Conservation (phyloP, 2,329 filamentous ascomycete species). For the Pseudogymnoascus sp. region DNA sequence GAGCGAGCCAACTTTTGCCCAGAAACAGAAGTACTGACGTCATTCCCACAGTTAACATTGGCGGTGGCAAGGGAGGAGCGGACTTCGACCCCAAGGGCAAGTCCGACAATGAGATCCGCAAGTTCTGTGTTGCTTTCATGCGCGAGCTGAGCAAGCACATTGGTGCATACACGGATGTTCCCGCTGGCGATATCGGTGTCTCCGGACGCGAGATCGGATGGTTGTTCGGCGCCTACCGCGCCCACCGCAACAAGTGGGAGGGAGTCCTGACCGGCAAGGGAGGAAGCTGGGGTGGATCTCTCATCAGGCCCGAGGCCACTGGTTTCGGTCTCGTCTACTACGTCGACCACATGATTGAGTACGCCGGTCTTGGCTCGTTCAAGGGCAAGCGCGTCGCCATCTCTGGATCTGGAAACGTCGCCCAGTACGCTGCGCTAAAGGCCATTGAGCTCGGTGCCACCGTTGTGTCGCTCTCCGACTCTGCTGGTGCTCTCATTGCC, state of each 20-base stretch:
- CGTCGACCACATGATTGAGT: constrained; percentile 88
- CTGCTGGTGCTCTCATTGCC: constrained; percentile 74
- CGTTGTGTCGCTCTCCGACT: constrained; percentile 90
- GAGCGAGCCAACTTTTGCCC: background rate
- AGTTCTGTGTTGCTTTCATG: constrained; percentile 97
- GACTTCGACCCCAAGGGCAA: constrained; percentile 99
- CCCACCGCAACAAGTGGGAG: constrained; percentile 83
- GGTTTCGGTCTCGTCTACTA: constrained; percentile 97
- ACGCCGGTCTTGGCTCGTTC: constrained; percentile 81
- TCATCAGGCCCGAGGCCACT: constrained; percentile 95
- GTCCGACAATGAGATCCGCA: constrained; percentile 92
- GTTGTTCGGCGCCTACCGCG: constrained; percentile 90
- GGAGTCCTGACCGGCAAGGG: constrained; percentile 96
- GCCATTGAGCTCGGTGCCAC: constrained; percentile 90
- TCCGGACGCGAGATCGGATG: constrained; percentile 86
- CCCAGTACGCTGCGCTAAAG: constrained; percentile 95
- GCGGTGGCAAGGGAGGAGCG: constrained; percentile 93
- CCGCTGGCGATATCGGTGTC: constrained; percentile 94
- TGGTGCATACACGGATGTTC: constrained; percentile 90
- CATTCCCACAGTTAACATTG: constrained; percentile 67
- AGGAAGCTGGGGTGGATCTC: constrained; percentile 78
- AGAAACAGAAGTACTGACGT: background rate
- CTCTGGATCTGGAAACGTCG: constrained; percentile 95
- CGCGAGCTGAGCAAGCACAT: constrained; percentile 92
- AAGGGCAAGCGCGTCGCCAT: constrained; percentile 89